phyloP scores from a whole-genome alignment of 148 eudicot species.

The Camellia japonica region DNA sequence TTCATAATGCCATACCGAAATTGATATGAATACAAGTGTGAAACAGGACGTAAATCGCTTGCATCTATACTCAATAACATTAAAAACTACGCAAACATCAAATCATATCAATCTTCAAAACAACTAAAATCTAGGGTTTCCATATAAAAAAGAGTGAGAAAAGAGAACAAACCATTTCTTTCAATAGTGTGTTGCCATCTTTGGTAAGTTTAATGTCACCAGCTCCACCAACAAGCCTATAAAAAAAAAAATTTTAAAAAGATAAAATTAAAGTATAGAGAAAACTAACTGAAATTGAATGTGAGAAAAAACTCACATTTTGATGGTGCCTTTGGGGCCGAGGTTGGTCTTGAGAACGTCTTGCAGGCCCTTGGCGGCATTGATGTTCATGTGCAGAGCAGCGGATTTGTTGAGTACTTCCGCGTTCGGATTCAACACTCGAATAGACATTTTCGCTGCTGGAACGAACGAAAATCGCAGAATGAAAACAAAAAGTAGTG shows the following conservation, averaged over 20 bases:
- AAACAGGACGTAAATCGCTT: neutral
- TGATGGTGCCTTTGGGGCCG: constrained; percentile 98
- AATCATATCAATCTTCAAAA: neutral
- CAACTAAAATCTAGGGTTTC: neutral
- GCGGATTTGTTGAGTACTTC: constrained; percentile 96
- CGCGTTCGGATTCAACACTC: constrained; percentile 83
- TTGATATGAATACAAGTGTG: neutral
- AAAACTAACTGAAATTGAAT: neutral
- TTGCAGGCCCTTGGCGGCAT: constrained; percentile 89
- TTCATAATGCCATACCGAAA: neutral
- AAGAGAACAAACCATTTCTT: constrained; percentile 68
- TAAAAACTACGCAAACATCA: neutral
- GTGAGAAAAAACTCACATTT: constrained; percentile 40
- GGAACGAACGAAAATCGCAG: neutral
- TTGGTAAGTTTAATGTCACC: constrained; percentile 94
- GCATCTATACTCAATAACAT: constrained; percentile 1
- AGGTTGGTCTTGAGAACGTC: constrained; percentile 93
- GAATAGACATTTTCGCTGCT: constrained; percentile 58
- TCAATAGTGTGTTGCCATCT: constrained; percentile 88
- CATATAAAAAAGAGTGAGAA: neutral
- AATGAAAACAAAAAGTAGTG: neutral
- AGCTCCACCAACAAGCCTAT: constrained; percentile 95
- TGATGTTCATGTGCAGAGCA: constrained; percentile 94
- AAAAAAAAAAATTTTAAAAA: neutral
- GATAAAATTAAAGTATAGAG: neutral